A percentile compares a stretch with the other conserved stretches of the same genome.
phyloP scores from a whole-genome alignment of 495 filamentous ascomycete species.

The Tuber aestivum region DNA sequence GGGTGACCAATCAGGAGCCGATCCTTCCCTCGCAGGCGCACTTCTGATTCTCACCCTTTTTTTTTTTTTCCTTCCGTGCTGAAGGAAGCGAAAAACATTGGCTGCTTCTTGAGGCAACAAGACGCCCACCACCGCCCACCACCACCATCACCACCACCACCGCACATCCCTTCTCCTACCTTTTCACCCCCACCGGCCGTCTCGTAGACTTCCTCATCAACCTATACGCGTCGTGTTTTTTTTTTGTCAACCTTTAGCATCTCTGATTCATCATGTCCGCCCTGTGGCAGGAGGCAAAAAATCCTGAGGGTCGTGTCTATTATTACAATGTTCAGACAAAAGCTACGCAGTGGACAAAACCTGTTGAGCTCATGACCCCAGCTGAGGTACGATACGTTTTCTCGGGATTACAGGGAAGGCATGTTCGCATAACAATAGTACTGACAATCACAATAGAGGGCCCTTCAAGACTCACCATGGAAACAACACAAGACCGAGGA shows the following conservation, averaged over 20 bases:
- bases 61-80: constrained; percentile 16
- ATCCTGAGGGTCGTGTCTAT: constrained; percentile 76
- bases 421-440: not conserved
- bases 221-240: constrained; percentile 30
- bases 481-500: constrained; percentile 83
- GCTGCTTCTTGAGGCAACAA: not conserved
- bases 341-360: constrained; percentile 89
- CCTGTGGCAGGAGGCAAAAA: constrained; percentile 78
- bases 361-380: constrained; percentile 77
- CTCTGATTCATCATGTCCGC: constrained; percentile 52
- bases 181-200: constrained; percentile 13
- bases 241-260: constrained; percentile 12
- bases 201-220: constrained; percentile 34
- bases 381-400: constrained; percentile 68
- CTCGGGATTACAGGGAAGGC: not conserved
- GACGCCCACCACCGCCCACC: constrained; percentile 43
- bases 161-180: constrained; percentile 40
- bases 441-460: constrained; percentile 44
- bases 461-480: constrained; percentile 78
- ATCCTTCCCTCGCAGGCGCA: not conserved
- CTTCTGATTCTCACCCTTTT: not conserved
- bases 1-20: not conserved
- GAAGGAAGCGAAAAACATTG: constrained; percentile 20
- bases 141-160: constrained; percentile 45
- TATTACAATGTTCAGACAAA: constrained; percentile 87